Evolutionary conservation across 192 early-diverging fungal species (phyloP).

Genomic region (Funneliformis geosporum): DNA sequence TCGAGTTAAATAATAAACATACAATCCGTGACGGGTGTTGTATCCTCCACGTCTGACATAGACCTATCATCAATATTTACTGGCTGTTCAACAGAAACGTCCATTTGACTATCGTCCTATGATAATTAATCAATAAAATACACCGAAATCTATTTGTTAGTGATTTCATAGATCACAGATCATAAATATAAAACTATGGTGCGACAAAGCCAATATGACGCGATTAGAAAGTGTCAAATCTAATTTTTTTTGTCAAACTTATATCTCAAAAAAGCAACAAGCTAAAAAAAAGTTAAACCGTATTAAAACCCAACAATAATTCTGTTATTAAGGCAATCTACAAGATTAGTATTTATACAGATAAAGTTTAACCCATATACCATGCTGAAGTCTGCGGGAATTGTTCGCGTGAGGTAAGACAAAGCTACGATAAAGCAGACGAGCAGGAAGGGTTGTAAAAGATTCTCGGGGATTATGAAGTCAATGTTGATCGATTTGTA

Average conservation of each 20-base stretch:
- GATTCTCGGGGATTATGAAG: slow-evolving; percentile 31
- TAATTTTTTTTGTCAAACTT: neutral
- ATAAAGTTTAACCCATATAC: slow-evolving; percentile 15
- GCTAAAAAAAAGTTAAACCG: neutral
- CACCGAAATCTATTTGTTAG: slow-evolving; percentile 19
- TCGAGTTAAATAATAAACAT: neutral
- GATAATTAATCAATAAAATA: neutral
- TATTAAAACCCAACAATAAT: neutral
- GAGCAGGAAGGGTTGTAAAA: slow-evolving; percentile 32
- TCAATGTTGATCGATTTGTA: slow-evolving; percentile 35
- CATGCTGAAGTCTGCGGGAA: slow-evolving; percentile 35
- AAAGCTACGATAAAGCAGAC: slow-evolving; percentile 32
- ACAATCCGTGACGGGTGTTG: slow-evolving; percentile 27
- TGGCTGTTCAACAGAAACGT: slow-evolving; percentile 34
- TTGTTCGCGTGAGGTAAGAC: slow-evolving; percentile 21
- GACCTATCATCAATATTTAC: slow-evolving; percentile 37
- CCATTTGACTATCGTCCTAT: slow-evolving; percentile 40
- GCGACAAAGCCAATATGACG: neutral
- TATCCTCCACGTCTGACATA: slow-evolving; percentile 39
- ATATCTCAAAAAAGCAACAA: neutral
- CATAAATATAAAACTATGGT: neutral
- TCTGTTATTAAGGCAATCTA: neutral
- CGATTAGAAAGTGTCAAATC: neutral
- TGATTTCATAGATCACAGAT: neutral
- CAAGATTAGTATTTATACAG: neutral